Conservation (phyloP, 306 rosid species). For the Lagenaria siceraria region DNA sequence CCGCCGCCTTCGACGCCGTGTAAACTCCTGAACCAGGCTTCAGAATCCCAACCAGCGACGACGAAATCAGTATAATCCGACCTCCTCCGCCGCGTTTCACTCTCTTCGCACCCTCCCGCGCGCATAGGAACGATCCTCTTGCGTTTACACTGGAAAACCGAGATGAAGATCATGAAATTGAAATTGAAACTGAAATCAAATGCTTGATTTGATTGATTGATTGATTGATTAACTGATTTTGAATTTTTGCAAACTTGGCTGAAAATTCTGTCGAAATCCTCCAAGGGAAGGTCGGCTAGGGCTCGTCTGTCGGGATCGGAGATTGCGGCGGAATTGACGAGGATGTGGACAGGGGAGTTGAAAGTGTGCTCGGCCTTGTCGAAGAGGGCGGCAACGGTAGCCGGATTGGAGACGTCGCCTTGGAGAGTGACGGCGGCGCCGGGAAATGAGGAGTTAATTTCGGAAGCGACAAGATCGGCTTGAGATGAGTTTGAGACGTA, state of each 20-base stretch:
- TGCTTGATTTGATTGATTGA: not conserved
- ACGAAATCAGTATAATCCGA: slow-evolving; percentile 21
- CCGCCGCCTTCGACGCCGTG: slow-evolving; percentile 35
- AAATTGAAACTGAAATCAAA: too few species aligned
- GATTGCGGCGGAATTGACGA: slow-evolving; percentile 30
- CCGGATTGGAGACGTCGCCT: slow-evolving; percentile 25
- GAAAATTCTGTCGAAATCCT: slow-evolving; percentile 34
- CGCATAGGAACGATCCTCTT: slow-evolving; percentile 21
- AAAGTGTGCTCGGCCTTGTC: slow-evolving; percentile 24
- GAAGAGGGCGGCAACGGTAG: slow-evolving; percentile 23
- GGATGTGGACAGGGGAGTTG: slow-evolving; percentile 14
- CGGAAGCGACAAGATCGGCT: slow-evolving; percentile 22
- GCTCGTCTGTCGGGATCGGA: slow-evolving; percentile 20
- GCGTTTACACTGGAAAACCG: slow-evolving; percentile 11
- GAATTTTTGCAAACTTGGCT: not conserved
- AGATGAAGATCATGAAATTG: not conserved
- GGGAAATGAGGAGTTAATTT: slow-evolving; percentile 20
- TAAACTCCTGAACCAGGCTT: slow-evolving; percentile 27
- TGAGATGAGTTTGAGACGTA: slow-evolving; percentile 20
- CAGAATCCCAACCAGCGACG: slow-evolving; percentile 12
- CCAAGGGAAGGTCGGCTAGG: slow-evolving; percentile 14
- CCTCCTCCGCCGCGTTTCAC: slow-evolving; percentile 23
- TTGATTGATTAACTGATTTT: not conserved
- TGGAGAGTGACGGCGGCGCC: not conserved
- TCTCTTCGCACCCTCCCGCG: slow-evolving; percentile 22